phyloP scores from a whole-genome alignment of 768 basidiomycete genomes.

The Mycena floridula region DNA sequence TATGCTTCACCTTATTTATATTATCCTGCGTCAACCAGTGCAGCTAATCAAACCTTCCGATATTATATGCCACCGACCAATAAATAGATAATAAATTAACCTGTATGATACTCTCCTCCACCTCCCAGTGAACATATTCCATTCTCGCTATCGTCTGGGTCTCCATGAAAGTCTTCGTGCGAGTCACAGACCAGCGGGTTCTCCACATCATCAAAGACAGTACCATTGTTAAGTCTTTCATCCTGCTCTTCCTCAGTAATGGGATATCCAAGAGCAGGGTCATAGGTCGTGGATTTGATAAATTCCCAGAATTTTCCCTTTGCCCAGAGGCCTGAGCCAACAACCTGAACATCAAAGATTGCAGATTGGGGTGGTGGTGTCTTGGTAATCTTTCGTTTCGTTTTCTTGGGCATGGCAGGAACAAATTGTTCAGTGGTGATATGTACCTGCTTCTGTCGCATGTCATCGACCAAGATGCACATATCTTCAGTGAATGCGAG shows the following conservation, averaged over 20 bases:
- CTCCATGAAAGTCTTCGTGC: constrained; percentile 10
- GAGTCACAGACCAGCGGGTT: constrained; percentile 7
- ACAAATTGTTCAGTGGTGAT: no score
- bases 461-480: constrained; percentile 13
- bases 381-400: background rate
- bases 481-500: constrained; percentile 16
- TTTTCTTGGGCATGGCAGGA: constrained; percentile 6
- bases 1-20: no score
- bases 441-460: constrained; percentile 11
- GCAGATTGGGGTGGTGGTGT: constrained; percentile 3
- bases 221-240: constrained; percentile 9
- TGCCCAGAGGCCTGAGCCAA: constrained; percentile 12
- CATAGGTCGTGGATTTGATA: constrained; percentile 13
- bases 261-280: constrained; percentile 17
- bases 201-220: constrained; percentile 10
- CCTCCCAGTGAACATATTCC: constrained; percentile 9
- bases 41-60: no score
- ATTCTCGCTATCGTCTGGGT: no score
- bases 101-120: constrained; percentile 8
- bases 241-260: constrained; percentile 1
- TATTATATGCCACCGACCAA: no score
- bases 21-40: no score
- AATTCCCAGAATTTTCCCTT: constrained; percentile 16
- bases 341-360: constrained; percentile 12
- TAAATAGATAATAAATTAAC: no score